These are phyloP conservation scores for Pulicaria dysenterica DNA, from an alignment of 129 eudicot species.

Conservation along the genomic window DNA sequence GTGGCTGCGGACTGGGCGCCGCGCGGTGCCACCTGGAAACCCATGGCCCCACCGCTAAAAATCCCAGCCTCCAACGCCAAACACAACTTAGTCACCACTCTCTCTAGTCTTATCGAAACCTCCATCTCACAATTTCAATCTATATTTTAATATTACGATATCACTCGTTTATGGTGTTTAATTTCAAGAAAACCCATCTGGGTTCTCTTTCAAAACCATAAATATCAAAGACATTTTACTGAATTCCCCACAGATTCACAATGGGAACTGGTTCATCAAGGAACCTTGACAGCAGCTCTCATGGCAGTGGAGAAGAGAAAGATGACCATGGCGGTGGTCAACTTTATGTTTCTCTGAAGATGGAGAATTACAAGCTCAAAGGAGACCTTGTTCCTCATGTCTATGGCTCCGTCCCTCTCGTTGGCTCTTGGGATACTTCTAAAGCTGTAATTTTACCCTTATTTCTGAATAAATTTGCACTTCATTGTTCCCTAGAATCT, in stretches of 20 bases:
- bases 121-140: conserved; percentile 48
- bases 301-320: conserved; percentile 64
- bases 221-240: not conserved
- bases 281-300: conserved; percentile 56
- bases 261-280: conserved; percentile 87
- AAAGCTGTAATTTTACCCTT: conserved; percentile 64
- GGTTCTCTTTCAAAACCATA: conserved; percentile 5
- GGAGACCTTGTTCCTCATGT: conserved; percentile 85
- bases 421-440: conserved; percentile 93
- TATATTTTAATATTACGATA: not conserved
- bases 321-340: conserved; percentile 88
- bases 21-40: conserved; percentile 17
- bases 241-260: conserved; percentile 5
- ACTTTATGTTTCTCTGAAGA: conserved; percentile 85
- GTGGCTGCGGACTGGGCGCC: conserved; percentile 25
- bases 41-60: conserved; percentile 22
- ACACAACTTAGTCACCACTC: conserved; percentile 3
- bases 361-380: conserved; percentile 68
- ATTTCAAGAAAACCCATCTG: conserved; percentile 23
- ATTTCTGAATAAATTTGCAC: not conserved
- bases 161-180: conserved; percentile 10
- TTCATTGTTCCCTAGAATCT: not conserved
- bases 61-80: conserved; percentile 30
- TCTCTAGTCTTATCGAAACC: conserved; percentile 35
- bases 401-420: conserved; percentile 85